Evolutionary conservation across 257 asterid species (phyloP).

Genomic region (Fraxinus pennsylvanica): DNA sequence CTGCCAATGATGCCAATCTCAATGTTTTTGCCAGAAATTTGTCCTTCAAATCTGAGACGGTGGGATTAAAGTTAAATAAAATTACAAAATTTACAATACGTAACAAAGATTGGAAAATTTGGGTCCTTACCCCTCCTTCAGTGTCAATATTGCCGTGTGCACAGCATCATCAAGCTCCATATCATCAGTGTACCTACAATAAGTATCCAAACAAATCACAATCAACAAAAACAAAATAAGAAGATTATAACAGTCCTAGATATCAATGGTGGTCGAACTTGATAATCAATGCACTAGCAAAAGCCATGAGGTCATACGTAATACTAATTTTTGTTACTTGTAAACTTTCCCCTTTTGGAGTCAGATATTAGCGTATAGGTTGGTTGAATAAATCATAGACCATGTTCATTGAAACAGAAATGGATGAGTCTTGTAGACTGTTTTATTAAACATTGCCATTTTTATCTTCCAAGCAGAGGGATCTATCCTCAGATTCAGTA

Average conservation of each 20-base stretch:
- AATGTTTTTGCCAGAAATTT: constrained; percentile 88
- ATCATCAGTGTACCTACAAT: constrained; percentile 84
- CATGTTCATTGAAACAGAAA: not conserved
- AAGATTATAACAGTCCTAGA: not conserved
- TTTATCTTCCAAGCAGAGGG: not conserved
- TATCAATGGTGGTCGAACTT: not conserved
- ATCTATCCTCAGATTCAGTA: not conserved
- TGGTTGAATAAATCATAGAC: not conserved
- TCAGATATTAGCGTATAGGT: not conserved
- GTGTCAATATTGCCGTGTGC: constrained; percentile 96
- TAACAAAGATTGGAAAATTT: not conserved
- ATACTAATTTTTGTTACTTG: not conserved
- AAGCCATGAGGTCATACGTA: not conserved
- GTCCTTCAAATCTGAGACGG: constrained; percentile 84
- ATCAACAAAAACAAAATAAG: not conserved
- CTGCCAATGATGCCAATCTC: constrained; percentile 95
- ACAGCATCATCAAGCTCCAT: constrained; percentile 99
- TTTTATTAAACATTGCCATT: not conserved
- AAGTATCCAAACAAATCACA: not conserved
- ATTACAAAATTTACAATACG: not conserved
- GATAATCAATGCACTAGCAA: not conserved
- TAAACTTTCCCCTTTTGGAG: not conserved
- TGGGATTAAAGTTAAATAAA: not conserved
- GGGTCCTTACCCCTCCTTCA: constrained; percentile 86
- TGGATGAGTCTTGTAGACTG: not conserved